These are phyloP conservation scores for Sechiopsis laciniata DNA, from an alignment of 306 rosid genomes.

Conservation along the genomic window DNA sequence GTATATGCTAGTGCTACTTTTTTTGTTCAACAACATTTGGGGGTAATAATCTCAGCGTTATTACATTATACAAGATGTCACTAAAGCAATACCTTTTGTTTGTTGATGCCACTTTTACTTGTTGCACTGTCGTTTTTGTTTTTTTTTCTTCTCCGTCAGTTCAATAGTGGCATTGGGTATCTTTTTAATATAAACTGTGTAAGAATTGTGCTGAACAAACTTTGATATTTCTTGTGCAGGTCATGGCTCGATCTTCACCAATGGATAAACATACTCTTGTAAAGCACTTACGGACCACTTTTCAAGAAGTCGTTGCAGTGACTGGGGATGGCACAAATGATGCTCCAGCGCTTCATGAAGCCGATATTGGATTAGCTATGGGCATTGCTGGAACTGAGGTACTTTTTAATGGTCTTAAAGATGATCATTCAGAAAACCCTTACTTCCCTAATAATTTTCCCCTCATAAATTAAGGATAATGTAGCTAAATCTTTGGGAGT, in stretches of 20 bases:
- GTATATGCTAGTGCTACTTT: too few relatives aligned
- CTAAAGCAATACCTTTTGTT: too few relatives aligned
- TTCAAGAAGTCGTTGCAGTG: conserved; percentile 89
- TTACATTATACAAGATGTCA: too few relatives aligned
- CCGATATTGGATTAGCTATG: conserved; percentile 99
- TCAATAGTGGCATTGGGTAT: too few relatives aligned
- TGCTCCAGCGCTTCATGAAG: conserved; percentile 99
- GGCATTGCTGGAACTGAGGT: conserved; percentile 99
- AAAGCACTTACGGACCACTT: conserved; percentile 71
- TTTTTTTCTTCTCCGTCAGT: too few relatives aligned
- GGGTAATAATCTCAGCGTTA: too few relatives aligned
- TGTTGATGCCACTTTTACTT: too few relatives aligned
- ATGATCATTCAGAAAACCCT: conserved; percentile 1
- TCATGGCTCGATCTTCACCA: conserved; percentile 96
- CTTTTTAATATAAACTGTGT: too few relatives aligned
- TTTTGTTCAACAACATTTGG: too few relatives aligned
- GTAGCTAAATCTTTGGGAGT: neutral
- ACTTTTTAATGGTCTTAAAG: neutral
- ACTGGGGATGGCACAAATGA: conserved; percentile 99
- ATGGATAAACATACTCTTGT: conserved; percentile 94
- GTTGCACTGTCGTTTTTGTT: too few relatives aligned
- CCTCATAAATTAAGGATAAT: neutral
- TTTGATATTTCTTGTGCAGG: conserved; percentile 43
- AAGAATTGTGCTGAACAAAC: conserved; percentile 20
- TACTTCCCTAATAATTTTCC: neutral